Evolutionary conservation across 345 rosid species (phyloP), one percentile per base, ranked within the genome.

Genomic region (Hirschfeldia incana): DNA sequence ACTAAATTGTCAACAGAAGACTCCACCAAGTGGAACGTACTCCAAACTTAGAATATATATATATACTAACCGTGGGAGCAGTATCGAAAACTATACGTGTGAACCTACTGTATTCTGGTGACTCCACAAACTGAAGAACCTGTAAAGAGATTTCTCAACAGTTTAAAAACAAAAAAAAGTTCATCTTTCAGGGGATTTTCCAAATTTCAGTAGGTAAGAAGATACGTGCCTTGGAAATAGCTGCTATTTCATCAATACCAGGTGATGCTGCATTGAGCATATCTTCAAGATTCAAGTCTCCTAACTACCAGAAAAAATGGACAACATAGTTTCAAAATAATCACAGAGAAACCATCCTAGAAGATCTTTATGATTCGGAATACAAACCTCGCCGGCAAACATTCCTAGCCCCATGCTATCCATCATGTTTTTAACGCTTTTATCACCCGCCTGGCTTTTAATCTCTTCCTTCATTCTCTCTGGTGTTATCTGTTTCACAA

Each of bases 351-450:
- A 21, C 21, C 8, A 51, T 46, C 55, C 55, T 46, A 6, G 16
- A 46, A 46, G 55, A 46, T 46, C 6, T 46, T 46, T 1, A 39
- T 21, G 21, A 21, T 21, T 21, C 21, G 21, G 44, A 36, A 37
- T n/a, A 72, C 62, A 73, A 62, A 92, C 96, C 97, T 87, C 90
- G 72, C 90, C 85, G n/a, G 87, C 88, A 81, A 91, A 84, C 89
- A 84, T 82, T 32, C 94, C 92, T 13, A 92, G 88, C 81, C 97
- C 94, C 92, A 89, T 87, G 80, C 91, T 85, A 36, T 86, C 86
- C 92, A 91, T 86, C 30, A 92, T 64, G 78, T 86, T 87, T 78
- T 89, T 89, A 61, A 88, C 80, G 61, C 87, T 89, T 70, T 67
- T 39, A 28, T 67, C 34, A 21, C 82, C 86, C 9, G 78, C 75